Evolutionary conservation across 106 monocot species (phyloP).

Genomic region (Agapanthus africanus): DNA sequence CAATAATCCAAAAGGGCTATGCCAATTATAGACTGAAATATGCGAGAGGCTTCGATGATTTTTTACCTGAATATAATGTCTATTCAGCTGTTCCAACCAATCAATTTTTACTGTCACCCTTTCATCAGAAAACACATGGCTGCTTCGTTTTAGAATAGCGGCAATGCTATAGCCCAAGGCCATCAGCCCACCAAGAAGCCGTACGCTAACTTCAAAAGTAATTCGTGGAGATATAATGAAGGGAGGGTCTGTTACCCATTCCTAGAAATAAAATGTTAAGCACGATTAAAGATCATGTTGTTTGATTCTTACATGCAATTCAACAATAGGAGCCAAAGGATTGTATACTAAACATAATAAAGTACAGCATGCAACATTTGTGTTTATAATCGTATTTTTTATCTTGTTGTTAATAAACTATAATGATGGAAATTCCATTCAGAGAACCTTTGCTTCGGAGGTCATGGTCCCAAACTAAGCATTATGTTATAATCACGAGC

Average conservation of each 20-base stretch:
- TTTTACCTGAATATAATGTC: slow-evolving; percentile 77
- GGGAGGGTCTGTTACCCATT: slow-evolving; percentile 88
- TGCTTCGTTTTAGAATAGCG: slow-evolving; percentile 78
- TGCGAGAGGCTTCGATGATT: not conserved
- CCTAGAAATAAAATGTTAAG: slow-evolving; percentile 28
- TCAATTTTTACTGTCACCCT: slow-evolving; percentile 78
- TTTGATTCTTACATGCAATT: not conserved
- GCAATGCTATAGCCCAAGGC: slow-evolving; percentile 91
- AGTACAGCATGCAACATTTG: not conserved
- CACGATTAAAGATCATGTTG: not conserved
- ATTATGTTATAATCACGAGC: not conserved
- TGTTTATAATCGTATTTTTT: not conserved
- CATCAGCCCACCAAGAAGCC: slow-evolving; percentile 94
- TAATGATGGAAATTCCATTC: too few species aligned
- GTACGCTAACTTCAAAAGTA: slow-evolving; percentile 90
- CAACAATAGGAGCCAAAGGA: not conserved
- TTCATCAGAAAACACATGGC: slow-evolving; percentile 76
- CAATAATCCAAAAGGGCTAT: not conserved
- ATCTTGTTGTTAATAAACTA: not conserved
- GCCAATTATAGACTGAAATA: not conserved
- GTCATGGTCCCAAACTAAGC: not conserved
- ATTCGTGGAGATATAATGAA: slow-evolving; percentile 96
- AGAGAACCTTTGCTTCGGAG: not conserved
- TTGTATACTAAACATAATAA: not conserved
- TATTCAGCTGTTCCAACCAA: slow-evolving; percentile 82